Percentiles rank a stretch among this genome's conserved stretches.
Conservation (phyloP, 2,329 filamentous ascomycete genomes). For the Ophiostoma tasmaniense region DNA sequence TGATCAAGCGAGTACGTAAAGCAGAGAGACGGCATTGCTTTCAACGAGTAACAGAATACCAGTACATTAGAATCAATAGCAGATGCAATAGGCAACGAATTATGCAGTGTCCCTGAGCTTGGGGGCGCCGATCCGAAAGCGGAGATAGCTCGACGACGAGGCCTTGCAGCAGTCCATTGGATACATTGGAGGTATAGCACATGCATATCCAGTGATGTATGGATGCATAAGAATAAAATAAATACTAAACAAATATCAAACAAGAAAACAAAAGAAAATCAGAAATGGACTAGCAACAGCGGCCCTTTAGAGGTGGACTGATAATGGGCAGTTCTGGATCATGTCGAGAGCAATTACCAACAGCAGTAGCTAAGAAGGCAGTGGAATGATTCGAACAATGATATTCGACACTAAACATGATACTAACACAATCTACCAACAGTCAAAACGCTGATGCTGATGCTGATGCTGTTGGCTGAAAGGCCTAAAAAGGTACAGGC, state of each 20-base stretch:
- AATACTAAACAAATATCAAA: not conserved
- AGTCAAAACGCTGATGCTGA: not conserved
- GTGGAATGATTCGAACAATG: not conserved
- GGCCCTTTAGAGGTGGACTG: not conserved
- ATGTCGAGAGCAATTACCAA: not conserved
- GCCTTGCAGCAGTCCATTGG: not conserved
- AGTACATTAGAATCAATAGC: too few species aligned
- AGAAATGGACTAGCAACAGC: not conserved
- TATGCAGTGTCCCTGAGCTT: not conserved
- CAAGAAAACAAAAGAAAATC: not conserved
- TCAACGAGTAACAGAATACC: too few species aligned
- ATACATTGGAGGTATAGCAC: not conserved
- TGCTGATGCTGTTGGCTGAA: not conserved
- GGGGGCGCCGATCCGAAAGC: slow-evolving; percentile 16
- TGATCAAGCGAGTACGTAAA: slow-evolving; percentile 11
- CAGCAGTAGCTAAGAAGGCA: not conserved
- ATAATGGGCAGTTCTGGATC: not conserved
- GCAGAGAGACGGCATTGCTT: too few species aligned
- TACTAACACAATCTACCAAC: too few species aligned
- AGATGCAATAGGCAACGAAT: not conserved
- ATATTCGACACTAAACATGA: not conserved
- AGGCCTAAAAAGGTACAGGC: not conserved
- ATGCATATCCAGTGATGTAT: not conserved
- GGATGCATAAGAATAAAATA: not conserved
- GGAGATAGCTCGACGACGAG: slow-evolving; percentile 6